Evolutionary conservation across 1,139 yeast species (phyloP).

Genomic region (Candida pseudoviswanathii): DNA sequence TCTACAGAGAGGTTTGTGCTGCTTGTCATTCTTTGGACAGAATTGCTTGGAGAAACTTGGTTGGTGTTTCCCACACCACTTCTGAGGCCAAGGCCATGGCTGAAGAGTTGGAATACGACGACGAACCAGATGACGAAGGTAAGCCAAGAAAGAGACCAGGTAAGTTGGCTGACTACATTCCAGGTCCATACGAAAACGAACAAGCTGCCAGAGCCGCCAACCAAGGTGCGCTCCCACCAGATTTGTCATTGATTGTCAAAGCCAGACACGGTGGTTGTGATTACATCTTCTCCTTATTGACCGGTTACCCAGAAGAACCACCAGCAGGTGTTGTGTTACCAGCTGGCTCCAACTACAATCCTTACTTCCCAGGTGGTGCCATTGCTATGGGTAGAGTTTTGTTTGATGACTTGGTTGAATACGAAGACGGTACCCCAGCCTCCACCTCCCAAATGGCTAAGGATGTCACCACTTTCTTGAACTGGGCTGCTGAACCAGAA

Average conservation of each 20-base stretch:
- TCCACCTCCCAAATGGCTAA: slow-evolving; percentile 99
- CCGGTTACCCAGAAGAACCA: slow-evolving; percentile 98
- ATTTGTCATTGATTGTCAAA: slow-evolving; percentile 93
- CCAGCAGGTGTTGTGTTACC: slow-evolving; percentile 97
- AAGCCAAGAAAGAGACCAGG: slow-evolving; percentile 98
- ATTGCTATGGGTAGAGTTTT: slow-evolving; percentile 99
- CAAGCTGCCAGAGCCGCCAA: slow-evolving; percentile 99
- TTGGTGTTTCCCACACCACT: slow-evolving; percentile 94
- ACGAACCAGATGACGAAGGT: slow-evolving; percentile 99
- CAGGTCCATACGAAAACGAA: slow-evolving; percentile 95
- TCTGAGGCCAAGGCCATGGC: slow-evolving; percentile 92
- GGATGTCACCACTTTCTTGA: slow-evolving; percentile 92
- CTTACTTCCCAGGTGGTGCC: slow-evolving; percentile 99
- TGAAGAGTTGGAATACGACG: slow-evolving; percentile 96
- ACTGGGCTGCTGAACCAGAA: slow-evolving; percentile 99
- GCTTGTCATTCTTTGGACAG: slow-evolving; percentile 97
- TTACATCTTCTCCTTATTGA: slow-evolving; percentile 89
- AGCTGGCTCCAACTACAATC: slow-evolving; percentile 95
- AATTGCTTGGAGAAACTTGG: slow-evolving; percentile 98
- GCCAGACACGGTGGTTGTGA: slow-evolving; percentile 99
- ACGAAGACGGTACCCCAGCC: slow-evolving; percentile 98
- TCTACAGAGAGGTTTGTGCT: slow-evolving; percentile 98
- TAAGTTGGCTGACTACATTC: slow-evolving; percentile 93
- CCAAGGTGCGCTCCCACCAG: slow-evolving; percentile 99
- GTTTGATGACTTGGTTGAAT: slow-evolving; percentile 96